A percentile compares a stretch with the other conserved stretches of the same genome.
Conservation (phyloP, 1,284 basidiomycete species). For the Tilletia indica region DNA sequence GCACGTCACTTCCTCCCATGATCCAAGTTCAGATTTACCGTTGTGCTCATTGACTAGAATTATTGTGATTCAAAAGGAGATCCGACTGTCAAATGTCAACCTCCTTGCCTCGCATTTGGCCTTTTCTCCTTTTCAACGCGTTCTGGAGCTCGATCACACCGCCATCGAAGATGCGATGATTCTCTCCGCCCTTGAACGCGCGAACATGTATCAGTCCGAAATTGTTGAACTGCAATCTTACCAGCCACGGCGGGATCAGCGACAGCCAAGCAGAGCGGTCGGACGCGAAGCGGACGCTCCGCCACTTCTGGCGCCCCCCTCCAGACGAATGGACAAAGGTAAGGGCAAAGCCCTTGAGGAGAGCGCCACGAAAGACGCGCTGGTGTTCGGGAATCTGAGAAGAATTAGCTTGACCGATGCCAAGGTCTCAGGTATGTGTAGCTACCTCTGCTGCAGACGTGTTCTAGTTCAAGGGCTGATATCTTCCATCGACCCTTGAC, state of each 20-base stretch:
- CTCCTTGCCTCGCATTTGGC: background rate
- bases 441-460: background rate
- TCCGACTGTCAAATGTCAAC: constrained; percentile 6
- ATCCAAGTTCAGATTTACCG: too few relatives aligned
- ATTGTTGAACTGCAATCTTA: background rate
- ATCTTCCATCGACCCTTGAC: background rate
- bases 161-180: background rate
- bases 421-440: constrained; percentile 2
- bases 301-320: background rate
- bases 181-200: background rate
- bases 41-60: background rate
- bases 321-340: background rate
- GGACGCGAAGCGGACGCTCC: background rate
- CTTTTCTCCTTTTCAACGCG: background rate
- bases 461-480: background rate
- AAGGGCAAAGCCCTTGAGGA: background rate
- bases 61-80: background rate
- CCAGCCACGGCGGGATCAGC: too few relatives aligned
- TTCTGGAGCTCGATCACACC: constrained; percentile 13
- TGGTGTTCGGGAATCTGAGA: background rate
- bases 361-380: background rate
- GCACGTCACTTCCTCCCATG: too few relatives aligned
- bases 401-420: constrained; percentile 7
- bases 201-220: background rate
- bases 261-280: background rate